Percentiles rank a stretch among this genome's conserved stretches.
These are phyloP conservation scores for Brassica nigra DNA, from an alignment of 345 rosid species.

Conservation along the genomic window DNA sequence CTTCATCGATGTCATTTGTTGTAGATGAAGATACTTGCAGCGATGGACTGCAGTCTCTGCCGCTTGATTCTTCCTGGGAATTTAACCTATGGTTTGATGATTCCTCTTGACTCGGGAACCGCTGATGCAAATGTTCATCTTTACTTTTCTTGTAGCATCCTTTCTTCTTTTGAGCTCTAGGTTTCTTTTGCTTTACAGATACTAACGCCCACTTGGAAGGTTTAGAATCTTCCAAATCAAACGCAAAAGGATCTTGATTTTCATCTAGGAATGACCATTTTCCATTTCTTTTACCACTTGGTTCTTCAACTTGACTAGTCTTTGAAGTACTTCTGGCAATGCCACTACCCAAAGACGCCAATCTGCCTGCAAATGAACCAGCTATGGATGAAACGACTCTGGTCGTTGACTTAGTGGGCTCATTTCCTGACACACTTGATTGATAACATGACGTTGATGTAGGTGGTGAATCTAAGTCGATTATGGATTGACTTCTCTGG, in stretches of 20 bases:
- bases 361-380: conserved; percentile 57
- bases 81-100: conserved; percentile 48
- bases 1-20: conserved; percentile 54
- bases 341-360: conserved; percentile 49
- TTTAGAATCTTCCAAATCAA: conserved; percentile 77
- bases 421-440: conserved; percentile 46
- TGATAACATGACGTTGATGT: conserved; percentile 54
- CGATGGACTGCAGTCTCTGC: conserved; percentile 45
- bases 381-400: conserved; percentile 55
- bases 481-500: conserved; percentile 51
- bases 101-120: conserved; percentile 53
- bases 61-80: conserved; percentile 49
- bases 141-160: conserved; percentile 43
- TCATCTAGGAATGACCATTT: conserved; percentile 50
- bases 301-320: conserved; percentile 47
- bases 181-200: conserved; percentile 57
- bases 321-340: conserved; percentile 46
- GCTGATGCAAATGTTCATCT: conserved; percentile 47
- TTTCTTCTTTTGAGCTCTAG: conserved; percentile 48
- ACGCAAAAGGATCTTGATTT: conserved; percentile 84
- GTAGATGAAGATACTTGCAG: conserved; percentile 46
- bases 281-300: conserved; percentile 44
- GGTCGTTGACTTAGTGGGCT: conserved; percentile 46
- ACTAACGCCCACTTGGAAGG: conserved; percentile 91
- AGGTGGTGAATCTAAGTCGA: conserved; percentile 38